A percentile compares a stretch with the other conserved stretches of the same genome.
Conservation (phyloP, 2,329 filamentous ascomycete genomes). For the Pseudogymnoascus verrucosus region DNA sequence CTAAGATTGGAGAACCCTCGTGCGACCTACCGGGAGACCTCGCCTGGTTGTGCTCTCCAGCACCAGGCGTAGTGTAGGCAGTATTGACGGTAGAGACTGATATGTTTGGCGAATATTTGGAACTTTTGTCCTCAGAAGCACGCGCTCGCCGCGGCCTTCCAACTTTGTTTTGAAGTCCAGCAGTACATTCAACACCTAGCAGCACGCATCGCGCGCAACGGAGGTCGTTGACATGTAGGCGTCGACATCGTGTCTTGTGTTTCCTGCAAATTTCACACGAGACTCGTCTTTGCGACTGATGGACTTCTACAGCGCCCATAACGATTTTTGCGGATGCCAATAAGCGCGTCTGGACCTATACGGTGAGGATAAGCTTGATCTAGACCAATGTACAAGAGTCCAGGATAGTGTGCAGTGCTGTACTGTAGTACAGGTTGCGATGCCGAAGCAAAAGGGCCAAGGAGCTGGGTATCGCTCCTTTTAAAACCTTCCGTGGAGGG, state of each 20-base stretch:
- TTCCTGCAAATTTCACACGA: neutral
- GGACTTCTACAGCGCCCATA: neutral
- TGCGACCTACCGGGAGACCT: neutral
- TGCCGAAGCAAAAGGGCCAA: neutral
- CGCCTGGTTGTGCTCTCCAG: neutral
- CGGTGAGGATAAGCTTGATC: neutral
- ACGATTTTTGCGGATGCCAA: neutral
- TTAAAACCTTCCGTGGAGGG: neutral
- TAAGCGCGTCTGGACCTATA: neutral
- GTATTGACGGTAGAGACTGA: neutral
- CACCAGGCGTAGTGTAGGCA: neutral
- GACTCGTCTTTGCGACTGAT: neutral
- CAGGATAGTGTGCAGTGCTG: neutral
- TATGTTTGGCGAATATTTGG: neutral
- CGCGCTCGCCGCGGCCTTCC: neutral
- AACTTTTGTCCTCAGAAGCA: neutral
- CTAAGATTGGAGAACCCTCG: neutral
- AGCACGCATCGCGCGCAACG: neutral
- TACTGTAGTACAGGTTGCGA: neutral
- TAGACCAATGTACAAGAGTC: neutral
- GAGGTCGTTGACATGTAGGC: neutral
- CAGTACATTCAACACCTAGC: neutral
- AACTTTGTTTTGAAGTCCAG: neutral
- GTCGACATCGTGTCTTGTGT: slow-evolving; percentile 1
- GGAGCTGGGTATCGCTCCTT: neutral